These are phyloP conservation scores for Penicillium sp. DNA, from an alignment of 2,329 filamentous ascomycete species.

Conservation along the genomic window DNA sequence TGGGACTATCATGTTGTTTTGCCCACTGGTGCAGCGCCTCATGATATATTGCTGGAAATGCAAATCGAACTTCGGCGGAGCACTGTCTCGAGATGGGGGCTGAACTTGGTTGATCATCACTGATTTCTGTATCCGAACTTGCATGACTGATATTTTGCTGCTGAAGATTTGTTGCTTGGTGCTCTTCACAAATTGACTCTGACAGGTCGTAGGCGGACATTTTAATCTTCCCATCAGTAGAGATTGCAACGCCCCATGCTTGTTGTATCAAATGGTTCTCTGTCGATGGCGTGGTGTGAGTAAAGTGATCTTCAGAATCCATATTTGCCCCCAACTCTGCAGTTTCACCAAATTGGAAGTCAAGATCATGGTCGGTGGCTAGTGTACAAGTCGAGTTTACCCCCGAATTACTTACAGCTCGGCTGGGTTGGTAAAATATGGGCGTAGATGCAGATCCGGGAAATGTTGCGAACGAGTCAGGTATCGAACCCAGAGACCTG, in stretches of 20 bases:
- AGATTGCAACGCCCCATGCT: background rate
- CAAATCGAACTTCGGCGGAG: slow-evolving; percentile 18
- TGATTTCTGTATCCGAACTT: background rate
- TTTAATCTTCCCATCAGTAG: background rate
- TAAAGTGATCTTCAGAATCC: background rate
- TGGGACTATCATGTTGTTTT: background rate
- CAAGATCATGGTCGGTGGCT: background rate
- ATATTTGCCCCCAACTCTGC: background rate
- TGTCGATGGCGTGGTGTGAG: background rate
- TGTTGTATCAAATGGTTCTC: background rate
- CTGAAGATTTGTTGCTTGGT: background rate
- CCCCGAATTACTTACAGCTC: background rate
- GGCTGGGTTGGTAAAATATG: background rate
- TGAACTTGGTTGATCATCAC: background rate
- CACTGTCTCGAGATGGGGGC: slow-evolving; percentile 1
- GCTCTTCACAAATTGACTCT: background rate
- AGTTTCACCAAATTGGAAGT: background rate
- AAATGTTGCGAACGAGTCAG: background rate
- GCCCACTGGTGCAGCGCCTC: slow-evolving; percentile 21
- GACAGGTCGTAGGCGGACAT: background rate
- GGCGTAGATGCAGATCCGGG: background rate
- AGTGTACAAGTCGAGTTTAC: background rate
- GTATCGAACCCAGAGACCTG: background rate
- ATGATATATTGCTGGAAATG: slow-evolving; percentile 22
- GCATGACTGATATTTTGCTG: background rate